These are phyloP conservation scores for Cryptosporidium ubiquitum DNA, from an alignment of 169 alveolate genomes.

Conservation along the genomic window DNA sequence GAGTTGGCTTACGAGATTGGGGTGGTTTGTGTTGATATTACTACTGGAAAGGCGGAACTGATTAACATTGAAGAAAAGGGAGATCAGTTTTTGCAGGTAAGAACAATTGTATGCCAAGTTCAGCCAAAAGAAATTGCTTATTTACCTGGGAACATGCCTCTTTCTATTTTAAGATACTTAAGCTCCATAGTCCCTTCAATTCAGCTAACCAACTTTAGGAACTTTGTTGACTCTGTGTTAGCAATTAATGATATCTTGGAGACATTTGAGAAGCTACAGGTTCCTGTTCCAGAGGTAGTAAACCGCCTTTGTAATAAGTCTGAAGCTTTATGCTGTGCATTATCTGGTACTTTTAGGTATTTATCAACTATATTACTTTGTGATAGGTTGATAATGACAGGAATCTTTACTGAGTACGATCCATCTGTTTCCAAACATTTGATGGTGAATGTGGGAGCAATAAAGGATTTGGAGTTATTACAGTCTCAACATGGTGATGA, in stretches of 20 bases:
- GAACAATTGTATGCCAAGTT: slow-evolving; percentile 83
- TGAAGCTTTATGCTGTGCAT: slow-evolving; percentile 43
- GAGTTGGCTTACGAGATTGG: slow-evolving; percentile 82
- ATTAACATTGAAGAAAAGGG: slow-evolving; percentile 81
- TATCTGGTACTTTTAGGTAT: slow-evolving; percentile 60
- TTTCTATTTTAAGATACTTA: slow-evolving; percentile 41
- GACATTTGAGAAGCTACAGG: slow-evolving; percentile 26
- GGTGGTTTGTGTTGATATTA: slow-evolving; percentile 85
- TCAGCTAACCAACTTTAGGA: slow-evolving; percentile 58
- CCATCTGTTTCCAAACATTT: slow-evolving; percentile 52
- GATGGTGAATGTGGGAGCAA: slow-evolving; percentile 82
- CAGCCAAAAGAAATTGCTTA: slow-evolving; percentile 86
- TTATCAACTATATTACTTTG: slow-evolving; percentile 59
- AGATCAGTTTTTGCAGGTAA: slow-evolving; percentile 49
- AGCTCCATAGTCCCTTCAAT: slow-evolving; percentile 45
- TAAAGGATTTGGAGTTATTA: slow-evolving; percentile 87
- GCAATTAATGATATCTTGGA: slow-evolving; percentile 53
- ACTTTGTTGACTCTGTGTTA: slow-evolving; percentile 49
- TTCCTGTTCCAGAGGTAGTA: slow-evolving; percentile 44
- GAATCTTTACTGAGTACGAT: slow-evolving; percentile 52
- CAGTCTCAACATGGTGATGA: slow-evolving; percentile 84
- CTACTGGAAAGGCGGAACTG: slow-evolving; percentile 80
- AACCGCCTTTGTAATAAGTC: slow-evolving; percentile 25
- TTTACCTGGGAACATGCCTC: slow-evolving; percentile 75
- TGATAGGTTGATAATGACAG: slow-evolving; percentile 56